phyloP scores from a whole-genome alignment of 768 basidiomycete species.

The Xerocomus brunneocitrinus region DNA sequence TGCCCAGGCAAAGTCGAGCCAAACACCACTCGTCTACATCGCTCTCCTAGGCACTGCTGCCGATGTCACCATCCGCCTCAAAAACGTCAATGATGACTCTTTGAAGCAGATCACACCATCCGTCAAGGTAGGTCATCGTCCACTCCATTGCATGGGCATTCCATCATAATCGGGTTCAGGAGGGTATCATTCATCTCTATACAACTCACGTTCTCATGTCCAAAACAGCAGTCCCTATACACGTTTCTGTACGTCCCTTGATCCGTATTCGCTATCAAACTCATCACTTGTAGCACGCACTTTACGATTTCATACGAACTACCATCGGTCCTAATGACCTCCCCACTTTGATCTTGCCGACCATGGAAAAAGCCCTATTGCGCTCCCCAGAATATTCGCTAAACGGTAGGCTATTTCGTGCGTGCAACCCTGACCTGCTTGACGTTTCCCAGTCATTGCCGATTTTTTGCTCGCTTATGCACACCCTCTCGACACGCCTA shows the following conservation, averaged over 20 bases:
- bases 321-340: slow-evolving; percentile 53
- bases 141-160: neutral
- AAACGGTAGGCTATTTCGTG: slow-evolving; percentile 39
- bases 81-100: slow-evolving; percentile 44
- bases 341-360: slow-evolving; percentile 52
- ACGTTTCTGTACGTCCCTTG: slow-evolving; percentile 48
- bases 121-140: slow-evolving; percentile 37
- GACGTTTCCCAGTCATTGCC: slow-evolving; percentile 41
- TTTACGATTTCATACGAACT: slow-evolving; percentile 57
- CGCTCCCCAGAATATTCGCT: slow-evolving; percentile 80
- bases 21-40: slow-evolving; percentile 36
- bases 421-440: neutral
- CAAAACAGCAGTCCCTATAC: slow-evolving; percentile 53
- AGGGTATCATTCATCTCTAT: slow-evolving; percentile 57
- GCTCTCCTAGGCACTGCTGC: slow-evolving; percentile 65
- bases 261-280: slow-evolving; percentile 3
- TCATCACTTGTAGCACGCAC: slow-evolving; percentile 37
- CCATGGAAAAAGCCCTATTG: slow-evolving; percentile 74
- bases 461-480: slow-evolving; percentile 55
- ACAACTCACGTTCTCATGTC: slow-evolving; percentile 60
- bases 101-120: slow-evolving; percentile 41
- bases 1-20: slow-evolving; percentile 43
- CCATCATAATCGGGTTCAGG: slow-evolving; percentile 32
- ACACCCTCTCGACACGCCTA: slow-evolving; percentile 42
- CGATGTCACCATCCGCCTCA: slow-evolving; percentile 67